Conservation (phyloP, 2,329 filamentous ascomycete genomes). For the Venturia effusa region DNA sequence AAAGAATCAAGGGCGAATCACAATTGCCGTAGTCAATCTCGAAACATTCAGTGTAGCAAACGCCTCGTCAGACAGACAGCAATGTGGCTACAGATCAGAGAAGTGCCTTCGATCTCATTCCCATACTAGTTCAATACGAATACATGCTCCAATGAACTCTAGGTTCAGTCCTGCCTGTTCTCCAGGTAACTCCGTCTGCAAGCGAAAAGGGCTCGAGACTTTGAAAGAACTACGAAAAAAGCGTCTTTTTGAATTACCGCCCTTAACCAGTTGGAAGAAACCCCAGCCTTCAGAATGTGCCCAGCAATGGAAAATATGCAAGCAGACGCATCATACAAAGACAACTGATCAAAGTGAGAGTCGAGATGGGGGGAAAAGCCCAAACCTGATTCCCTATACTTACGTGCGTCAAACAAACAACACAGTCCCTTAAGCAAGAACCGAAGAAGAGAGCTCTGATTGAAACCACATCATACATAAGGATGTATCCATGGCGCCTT, state of each 20-base stretch:
- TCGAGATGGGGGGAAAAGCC: neutral
- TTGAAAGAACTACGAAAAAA: neutral
- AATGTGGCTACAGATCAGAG: neutral
- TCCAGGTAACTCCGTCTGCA: neutral
- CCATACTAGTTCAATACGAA: slow-evolving; percentile 2
- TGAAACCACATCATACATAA: slow-evolving; percentile 4
- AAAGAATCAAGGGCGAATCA: no score
- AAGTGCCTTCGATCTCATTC: neutral
- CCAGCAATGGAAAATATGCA: neutral
- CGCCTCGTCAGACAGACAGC: neutral
- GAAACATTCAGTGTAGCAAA: neutral
- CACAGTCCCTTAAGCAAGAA: neutral
- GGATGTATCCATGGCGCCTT: slow-evolving; percentile 5
- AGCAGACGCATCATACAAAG: neutral
- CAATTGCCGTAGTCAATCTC: no score
- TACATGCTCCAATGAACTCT: neutral
- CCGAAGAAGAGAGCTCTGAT: neutral
- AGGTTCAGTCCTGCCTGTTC: neutral
- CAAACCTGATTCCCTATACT: neutral
- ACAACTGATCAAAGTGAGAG: slow-evolving; percentile 3
- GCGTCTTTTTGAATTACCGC: neutral
- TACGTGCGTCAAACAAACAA: neutral
- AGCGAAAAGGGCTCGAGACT: neutral
- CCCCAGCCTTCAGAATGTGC: neutral
- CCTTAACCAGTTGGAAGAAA: neutral